Evolutionary conservation across 768 basidiomycete species (phyloP).

Genomic region (Podaxis rugospora): DNA sequence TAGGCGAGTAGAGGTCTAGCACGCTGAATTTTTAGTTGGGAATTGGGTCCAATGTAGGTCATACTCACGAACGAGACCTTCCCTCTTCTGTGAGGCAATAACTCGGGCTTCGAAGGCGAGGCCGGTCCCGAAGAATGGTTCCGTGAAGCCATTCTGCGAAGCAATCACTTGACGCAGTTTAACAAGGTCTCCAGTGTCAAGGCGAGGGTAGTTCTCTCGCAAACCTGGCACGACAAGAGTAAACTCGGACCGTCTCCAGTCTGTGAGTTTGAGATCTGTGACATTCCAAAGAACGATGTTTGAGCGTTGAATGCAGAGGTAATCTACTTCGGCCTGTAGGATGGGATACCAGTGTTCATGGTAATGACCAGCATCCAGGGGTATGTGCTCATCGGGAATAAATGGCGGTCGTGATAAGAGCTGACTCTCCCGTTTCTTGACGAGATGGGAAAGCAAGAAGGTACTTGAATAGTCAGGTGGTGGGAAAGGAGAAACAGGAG

Average conservation of each 20-base stretch:
- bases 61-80: slow-evolving; percentile 42
- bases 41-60: not conserved
- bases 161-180: slow-evolving; percentile 30
- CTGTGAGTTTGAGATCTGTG: not conserved
- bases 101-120: slow-evolving; percentile 44
- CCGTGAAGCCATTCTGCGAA: slow-evolving; percentile 3
- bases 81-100: slow-evolving; percentile 36
- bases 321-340: slow-evolving; percentile 7
- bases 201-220: slow-evolving; percentile 26
- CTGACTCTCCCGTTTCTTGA: slow-evolving; percentile 20
- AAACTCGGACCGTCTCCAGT: slow-evolving; percentile 2
- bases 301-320: slow-evolving; percentile 15
- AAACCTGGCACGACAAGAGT: slow-evolving; percentile 1
- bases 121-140: slow-evolving; percentile 24
- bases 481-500: slow-evolving; percentile 40
- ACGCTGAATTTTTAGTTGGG: not conserved
- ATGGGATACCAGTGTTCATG: slow-evolving; percentile 8
- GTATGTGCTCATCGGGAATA: not conserved
- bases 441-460: slow-evolving; percentile 34
- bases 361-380: not conserved
- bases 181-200: slow-evolving; percentile 34
- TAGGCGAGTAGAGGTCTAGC: slow-evolving; percentile 35
- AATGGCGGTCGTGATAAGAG: slow-evolving; percentile 12
- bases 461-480: slow-evolving; percentile 33
- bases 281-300: slow-evolving; percentile 23